Base-by-base conservation (phyloP, 192 early-diverging fungal genomes). In the Coemansia sp. region DNA sequence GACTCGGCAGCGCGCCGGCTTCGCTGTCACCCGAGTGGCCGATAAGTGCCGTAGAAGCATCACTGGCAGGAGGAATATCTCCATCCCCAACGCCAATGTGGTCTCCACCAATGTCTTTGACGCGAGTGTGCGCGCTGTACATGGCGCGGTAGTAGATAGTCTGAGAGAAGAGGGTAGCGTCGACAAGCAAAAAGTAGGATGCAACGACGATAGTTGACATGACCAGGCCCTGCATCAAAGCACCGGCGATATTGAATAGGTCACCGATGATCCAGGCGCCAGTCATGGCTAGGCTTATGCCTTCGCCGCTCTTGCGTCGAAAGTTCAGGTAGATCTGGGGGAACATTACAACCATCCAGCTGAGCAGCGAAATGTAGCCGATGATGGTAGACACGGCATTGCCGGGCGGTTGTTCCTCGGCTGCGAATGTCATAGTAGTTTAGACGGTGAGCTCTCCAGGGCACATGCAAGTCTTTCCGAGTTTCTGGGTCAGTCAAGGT, bases 251-350 rank as follows among this genome's bases (percentile, higher is more conserved):
- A 67, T 89, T 90, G 75, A 92, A 88, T 10, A 91, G 67, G 62
- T 94, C 93, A 34, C 91, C 93, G 5, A 87, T 68, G 4, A 92
- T 71, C 93, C 93, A 94, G 47, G 91, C 86, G 31, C 87, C 65
- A 59, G 91, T 77, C 73, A 93, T 93, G 4, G 73, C 61, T 53
- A 91, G 64, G 25, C 90, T 92, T 11, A 94, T 71, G 16, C 89
- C 89, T 55, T 90, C 89, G 37, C 90, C 89, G 70, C 86, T 90
- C 67, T 91, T 88, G 28, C 89, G 83, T 69, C 75, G 70, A 80
- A 92, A 93, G 79, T 93, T 94, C 63, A 87, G 83, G 65, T 76
- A 88, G 31, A 94, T 77, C 83, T 94, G 91, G 16, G 93, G 93
- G 43, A 88, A 85, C 82, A 91, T 91, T 58, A 94, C 92, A 7